Evolutionary conservation across 1,284 basidiomycete species (phyloP), one percentile per base, ranked within the genome.

Genomic region (Xerocomus amazonicus): DNA sequence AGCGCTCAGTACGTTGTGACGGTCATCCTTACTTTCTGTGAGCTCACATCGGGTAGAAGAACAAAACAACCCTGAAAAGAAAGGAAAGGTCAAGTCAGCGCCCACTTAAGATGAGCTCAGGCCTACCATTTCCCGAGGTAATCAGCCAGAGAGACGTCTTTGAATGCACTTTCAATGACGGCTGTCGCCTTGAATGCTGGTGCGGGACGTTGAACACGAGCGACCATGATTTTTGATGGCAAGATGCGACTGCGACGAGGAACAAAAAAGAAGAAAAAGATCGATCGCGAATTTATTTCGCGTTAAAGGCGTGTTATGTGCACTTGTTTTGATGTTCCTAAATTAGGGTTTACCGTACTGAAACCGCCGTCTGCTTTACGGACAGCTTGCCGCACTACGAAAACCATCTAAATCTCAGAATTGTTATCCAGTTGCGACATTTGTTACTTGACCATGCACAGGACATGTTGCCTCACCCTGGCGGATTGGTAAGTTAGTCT

Each of bases 41-140:
- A 2, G 68, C 80, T 50, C 62, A 84, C 87, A 91, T 81, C 29
- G 89, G 90, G 70, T 91, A 91, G 73, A 90, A 90, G 69, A 89
- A 75, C 16, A 90, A 77, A 38, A 91, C 74, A 19, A 88, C 81
- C 87, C 87, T 88, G 54, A 46, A 23, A 28, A 27, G 33, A 51
- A 59, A 39, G 59, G 33, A 44, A 53, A 33, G 12, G 5, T 23
- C 55, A 53, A 41, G 1, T 12, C 13, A 5, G 35, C 17, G 9
- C 38, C 29, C 32, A 37, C 33, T 5, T 12, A 34, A 13, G 23
- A 10, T 0, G 38, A 19, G 32, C 10, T n/a, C 6, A 42, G n/a
- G 47, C 47, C 59, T 56, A 89, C 92, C 92, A 95, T 83, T 91
- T 82, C 45, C 92, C 91, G 51, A 81, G 71, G 72, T 77, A 91